Conservation (phyloP, 495 filamentous ascomycete genomes). For the Peziza echinospora region DNA sequence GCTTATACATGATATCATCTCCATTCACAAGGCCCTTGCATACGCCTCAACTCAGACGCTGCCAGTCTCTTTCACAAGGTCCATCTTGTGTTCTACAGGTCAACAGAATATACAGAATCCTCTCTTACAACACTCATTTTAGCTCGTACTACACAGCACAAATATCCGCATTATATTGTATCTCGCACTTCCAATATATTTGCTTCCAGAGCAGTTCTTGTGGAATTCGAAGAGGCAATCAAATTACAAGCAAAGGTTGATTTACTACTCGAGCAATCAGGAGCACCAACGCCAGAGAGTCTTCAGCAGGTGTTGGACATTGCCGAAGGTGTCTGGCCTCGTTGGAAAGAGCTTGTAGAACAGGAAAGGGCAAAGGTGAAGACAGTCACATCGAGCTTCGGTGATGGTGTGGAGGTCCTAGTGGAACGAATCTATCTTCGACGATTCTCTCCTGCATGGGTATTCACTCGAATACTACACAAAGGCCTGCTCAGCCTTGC, state of each 20-base stretch:
- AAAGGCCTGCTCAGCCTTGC: conserved; percentile 67
- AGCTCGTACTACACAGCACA: conserved; percentile 62
- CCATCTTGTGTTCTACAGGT: conserved; percentile 87
- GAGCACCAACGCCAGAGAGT: conserved; percentile 43
- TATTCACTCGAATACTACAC: conserved; percentile 82
- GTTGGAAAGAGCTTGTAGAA: conserved; percentile 51
- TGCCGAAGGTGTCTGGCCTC: conserved; percentile 53
- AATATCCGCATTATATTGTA: conserved; percentile 78
- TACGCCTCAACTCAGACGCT: conserved; percentile 52
- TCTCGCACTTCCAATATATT: conserved; percentile 84
- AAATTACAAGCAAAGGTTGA: conserved; percentile 69
- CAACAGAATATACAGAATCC: conserved; percentile 93
- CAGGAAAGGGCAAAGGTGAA: conserved; percentile 48
- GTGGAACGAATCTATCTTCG: conserved; percentile 81
- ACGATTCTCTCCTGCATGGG: conserved; percentile 78
- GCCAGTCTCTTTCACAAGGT: conserved; percentile 79
- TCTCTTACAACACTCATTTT: conserved; percentile 89
- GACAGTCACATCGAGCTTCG: conserved; percentile 15
- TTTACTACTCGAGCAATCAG: conserved; percentile 53
- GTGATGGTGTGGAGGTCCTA: conserved; percentile 56
- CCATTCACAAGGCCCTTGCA: conserved; percentile 39
- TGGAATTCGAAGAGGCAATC: conserved; percentile 79
- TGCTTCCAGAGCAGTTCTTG: conserved; percentile 42
- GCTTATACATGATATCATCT: conserved; percentile 2
- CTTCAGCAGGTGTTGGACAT: conserved; percentile 46